Percentiles rank a stretch among this genome's conserved stretches.
Conservation (phyloP, 768 basidiomycete genomes). For the Lactarius tabidus region DNA sequence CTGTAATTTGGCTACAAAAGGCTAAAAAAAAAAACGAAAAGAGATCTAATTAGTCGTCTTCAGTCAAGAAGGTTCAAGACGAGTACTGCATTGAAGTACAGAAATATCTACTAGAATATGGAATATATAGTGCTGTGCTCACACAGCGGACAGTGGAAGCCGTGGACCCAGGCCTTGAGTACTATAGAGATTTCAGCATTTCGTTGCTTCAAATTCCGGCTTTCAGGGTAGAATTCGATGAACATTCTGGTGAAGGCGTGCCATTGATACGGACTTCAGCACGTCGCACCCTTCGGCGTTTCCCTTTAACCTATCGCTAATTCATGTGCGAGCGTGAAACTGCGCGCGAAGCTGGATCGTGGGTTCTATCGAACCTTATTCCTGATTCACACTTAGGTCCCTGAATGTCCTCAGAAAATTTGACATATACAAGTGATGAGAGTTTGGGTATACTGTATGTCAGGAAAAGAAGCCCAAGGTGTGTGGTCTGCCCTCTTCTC, state of each 20-base stretch:
- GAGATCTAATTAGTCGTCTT: too few species aligned
- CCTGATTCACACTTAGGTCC: not conserved
- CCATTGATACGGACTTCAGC: not conserved
- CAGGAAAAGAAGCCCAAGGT: not conserved
- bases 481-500: not conserved
- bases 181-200: not conserved
- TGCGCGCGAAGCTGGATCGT: not conserved
- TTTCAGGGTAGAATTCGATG: not conserved
- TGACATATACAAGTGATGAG: slow-evolving; percentile 29
- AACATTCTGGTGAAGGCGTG: not conserved
- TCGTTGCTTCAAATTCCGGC: not conserved
- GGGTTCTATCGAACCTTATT: slow-evolving; percentile 6
- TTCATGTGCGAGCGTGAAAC: not conserved
- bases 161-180: not conserved
- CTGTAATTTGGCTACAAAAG: too few species aligned
- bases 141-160: not conserved
- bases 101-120: not conserved
- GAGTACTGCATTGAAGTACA: not conserved
- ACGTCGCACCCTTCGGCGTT: not conserved
- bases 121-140: too few species aligned
- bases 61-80: too few species aligned
- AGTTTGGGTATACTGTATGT: slow-evolving; percentile 20
- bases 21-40: too few species aligned
- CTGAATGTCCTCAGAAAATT: slow-evolving; percentile 20
- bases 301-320: too few species aligned